Conservation (phyloP, 495 filamentous ascomycete species). For the Penicillium dipodomyicola region DNA sequence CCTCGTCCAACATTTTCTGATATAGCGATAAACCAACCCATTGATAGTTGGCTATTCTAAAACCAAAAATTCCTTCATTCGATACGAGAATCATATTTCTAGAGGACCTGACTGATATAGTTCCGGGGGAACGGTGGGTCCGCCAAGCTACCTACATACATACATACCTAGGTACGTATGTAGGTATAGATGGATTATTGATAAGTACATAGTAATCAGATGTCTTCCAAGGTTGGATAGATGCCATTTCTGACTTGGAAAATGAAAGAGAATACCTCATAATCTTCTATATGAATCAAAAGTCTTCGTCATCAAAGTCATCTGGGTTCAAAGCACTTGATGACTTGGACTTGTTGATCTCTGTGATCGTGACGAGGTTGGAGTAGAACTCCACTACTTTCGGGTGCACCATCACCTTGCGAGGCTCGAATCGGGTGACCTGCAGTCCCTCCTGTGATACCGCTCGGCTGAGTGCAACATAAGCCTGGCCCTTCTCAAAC, state of each 20-base stretch:
- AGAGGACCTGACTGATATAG: too few species aligned
- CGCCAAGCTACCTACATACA: too few species aligned
- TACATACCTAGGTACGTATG: too few species aligned
- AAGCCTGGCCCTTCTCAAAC: conserved; percentile 86
- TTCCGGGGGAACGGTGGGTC: too few species aligned
- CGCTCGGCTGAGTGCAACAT: conserved; percentile 66
- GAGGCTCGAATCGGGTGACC: conserved; percentile 82
- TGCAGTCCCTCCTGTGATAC: conserved; percentile 85
- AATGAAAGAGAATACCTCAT: neutral
- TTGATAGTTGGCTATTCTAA: too few species aligned
- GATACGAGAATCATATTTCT: too few species aligned
- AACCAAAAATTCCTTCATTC: too few species aligned
- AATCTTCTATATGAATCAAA: conserved; percentile 12
- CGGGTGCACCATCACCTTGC: conserved; percentile 92
- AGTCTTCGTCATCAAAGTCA: conserved; percentile 39
- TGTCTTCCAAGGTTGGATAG: neutral
- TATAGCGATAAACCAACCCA: too few species aligned
- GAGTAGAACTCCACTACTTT: conserved; percentile 82
- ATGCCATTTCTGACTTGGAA: neutral
- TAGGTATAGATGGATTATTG: neutral
- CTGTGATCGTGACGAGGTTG: conserved; percentile 59
- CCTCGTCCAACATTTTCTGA: too few species aligned
- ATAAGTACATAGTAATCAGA: neutral
- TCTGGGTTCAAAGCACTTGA: conserved; percentile 16
- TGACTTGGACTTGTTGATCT: conserved; percentile 34